Evolutionary conservation across 2,329 filamentous ascomycete species (phyloP).

Genomic region (Epichloe bromicola): DNA sequence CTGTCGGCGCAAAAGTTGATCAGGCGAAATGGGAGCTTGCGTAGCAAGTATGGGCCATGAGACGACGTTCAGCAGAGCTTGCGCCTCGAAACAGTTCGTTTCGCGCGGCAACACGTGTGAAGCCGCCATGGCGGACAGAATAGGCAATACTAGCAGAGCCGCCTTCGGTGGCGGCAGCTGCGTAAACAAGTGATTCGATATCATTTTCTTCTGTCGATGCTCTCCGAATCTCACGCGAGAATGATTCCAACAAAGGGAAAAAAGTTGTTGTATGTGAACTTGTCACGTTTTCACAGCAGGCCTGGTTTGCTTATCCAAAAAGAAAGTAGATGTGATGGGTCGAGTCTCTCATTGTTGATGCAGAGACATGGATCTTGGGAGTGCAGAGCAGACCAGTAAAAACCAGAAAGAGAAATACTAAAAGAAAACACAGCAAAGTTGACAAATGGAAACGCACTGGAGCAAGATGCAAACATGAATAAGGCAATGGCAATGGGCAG

Average conservation of each 20-base stretch:
- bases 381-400: not conserved
- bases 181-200: slow-evolving; percentile 18
- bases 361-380: not conserved
- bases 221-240: not conserved
- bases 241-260: not conserved
- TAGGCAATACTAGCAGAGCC: slow-evolving; percentile 21
- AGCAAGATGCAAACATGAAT: not conserved
- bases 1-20: slow-evolving; percentile 27
- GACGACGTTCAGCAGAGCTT: slow-evolving; percentile 22
- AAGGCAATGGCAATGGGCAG: not conserved
- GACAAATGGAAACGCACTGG: not conserved
- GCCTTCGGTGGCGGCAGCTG: slow-evolving; percentile 22
- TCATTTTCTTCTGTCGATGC: slow-evolving; percentile 12
- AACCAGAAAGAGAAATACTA: not conserved
- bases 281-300: not conserved
- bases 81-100: slow-evolving; percentile 23
- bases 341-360: not conserved
- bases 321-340: not conserved
- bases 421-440: not conserved
- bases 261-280: not conserved
- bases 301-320: slow-evolving; percentile 1
- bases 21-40: slow-evolving; percentile 23
- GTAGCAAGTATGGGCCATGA: slow-evolving; percentile 23
- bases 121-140: slow-evolving; percentile 18
- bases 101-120: slow-evolving; percentile 28